These are phyloP conservation scores for Yarrowia galli DNA, from an alignment of 1,139 yeast species.

Conservation along the genomic window DNA sequence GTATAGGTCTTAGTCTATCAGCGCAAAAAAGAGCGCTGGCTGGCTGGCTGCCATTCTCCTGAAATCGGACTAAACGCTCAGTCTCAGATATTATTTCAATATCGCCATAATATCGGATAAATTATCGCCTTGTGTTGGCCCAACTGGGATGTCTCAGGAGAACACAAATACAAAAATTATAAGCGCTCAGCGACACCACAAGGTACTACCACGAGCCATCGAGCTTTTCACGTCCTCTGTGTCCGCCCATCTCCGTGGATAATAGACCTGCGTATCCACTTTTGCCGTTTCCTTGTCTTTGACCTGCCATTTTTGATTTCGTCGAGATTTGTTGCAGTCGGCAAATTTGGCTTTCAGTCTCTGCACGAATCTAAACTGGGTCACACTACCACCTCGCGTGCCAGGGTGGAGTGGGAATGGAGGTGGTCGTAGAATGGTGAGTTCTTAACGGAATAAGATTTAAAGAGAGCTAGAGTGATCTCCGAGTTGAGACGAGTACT, in stretches of 20 bases:
- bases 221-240: too few species aligned
- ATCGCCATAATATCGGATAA: not conserved
- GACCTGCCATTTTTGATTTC: not conserved
- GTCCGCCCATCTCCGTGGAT: not conserved
- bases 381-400: constrained; percentile 38
- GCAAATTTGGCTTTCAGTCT: not conserved
- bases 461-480: not conserved
- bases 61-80: too few species aligned
- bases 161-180: too few species aligned
- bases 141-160: constrained; percentile 11
- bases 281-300: not conserved
- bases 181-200: too few species aligned
- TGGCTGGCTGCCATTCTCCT: too few species aligned
- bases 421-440: not conserved
- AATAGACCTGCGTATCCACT: too few species aligned
- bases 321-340: not conserved
- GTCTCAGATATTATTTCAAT: not conserved
- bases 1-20: too few species aligned
- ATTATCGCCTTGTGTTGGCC: not conserved
- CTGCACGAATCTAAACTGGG: constrained; percentile 28
- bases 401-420: constrained; percentile 14
- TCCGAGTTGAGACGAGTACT: not conserved
- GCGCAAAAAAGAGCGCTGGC: too few species aligned
- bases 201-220: too few species aligned
- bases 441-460: not conserved